A percentile compares a stretch with the other conserved stretches of the same genome.
phyloP scores from a whole-genome alignment of 257 asterid species.

The Henckelia pumila region DNA sequence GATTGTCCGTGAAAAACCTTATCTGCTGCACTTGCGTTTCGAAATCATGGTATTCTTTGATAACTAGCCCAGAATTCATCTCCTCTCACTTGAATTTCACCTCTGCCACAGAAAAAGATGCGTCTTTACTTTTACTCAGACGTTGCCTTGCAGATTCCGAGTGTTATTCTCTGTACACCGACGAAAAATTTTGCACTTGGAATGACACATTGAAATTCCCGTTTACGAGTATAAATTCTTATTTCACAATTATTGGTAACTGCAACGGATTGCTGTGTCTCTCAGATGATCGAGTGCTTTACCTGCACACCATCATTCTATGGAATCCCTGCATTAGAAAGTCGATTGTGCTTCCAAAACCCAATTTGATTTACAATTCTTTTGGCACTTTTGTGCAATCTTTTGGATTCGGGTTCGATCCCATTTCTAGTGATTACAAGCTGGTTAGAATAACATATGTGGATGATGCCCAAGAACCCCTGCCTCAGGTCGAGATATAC shows the following conservation, averaged over 20 bases:
- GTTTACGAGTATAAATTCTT: constrained; percentile 34
- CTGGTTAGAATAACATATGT: constrained; percentile 38
- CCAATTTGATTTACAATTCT: constrained; percentile 32
- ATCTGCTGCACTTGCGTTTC: constrained; percentile 48
- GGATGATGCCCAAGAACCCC: constrained; percentile 10
- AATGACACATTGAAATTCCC: constrained; percentile 28
- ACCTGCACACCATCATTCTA: constrained; percentile 33
- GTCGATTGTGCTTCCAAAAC: constrained; percentile 40
- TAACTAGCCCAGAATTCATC: constrained; percentile 37
- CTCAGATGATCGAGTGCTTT: constrained; percentile 41
- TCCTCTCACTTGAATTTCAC: constrained; percentile 36
- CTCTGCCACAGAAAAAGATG: background rate
- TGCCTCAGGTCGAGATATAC: constrained; percentile 43
- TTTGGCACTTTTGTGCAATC: constrained; percentile 37
- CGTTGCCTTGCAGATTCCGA: constrained; percentile 29
- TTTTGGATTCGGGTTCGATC: constrained; percentile 47
- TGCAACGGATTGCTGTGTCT: constrained; percentile 51
- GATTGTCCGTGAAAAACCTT: constrained; percentile 37
- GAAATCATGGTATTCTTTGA: constrained; percentile 47
- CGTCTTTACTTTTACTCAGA: constrained; percentile 32
- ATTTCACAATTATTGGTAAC: constrained; percentile 44
- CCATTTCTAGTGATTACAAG: constrained; percentile 32
- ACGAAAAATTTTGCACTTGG: constrained; percentile 21
- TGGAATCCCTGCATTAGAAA: constrained; percentile 46
- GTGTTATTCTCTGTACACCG: constrained; percentile 34